These are phyloP conservation scores for Fusarium torreyae DNA, from an alignment of 2,329 filamentous ascomycete species.

Conservation along the genomic window DNA sequence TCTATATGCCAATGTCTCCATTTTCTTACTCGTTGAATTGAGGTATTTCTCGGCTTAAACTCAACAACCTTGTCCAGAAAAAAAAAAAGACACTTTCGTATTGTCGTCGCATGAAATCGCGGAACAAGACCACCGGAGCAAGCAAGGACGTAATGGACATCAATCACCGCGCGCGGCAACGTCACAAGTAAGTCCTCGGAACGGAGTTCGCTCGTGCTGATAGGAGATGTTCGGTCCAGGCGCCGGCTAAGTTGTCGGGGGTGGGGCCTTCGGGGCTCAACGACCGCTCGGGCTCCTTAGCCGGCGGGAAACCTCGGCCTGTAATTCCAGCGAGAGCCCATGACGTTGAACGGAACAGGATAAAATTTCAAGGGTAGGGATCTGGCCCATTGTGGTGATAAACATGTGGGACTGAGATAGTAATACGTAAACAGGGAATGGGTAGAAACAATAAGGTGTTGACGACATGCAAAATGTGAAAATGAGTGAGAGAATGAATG, in stretches of 20 bases:
- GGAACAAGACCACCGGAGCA: slow-evolving; percentile 40
- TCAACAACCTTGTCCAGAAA: slow-evolving; percentile 7
- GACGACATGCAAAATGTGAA: slow-evolving; percentile 7
- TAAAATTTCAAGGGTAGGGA: slow-evolving; percentile 20
- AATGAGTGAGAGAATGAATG: slow-evolving; percentile 13
- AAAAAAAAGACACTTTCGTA: slow-evolving; percentile 16
- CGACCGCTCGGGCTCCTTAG: slow-evolving; percentile 32
- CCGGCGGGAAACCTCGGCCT: slow-evolving; percentile 48
- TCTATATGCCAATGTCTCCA: slow-evolving; percentile 2
- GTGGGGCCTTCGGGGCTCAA: slow-evolving; percentile 18
- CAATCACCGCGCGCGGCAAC: slow-evolving; percentile 44
- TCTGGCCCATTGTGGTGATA: neutral
- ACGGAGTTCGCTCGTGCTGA: slow-evolving; percentile 18
- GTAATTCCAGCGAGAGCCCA: slow-evolving; percentile 33
- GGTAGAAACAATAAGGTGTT: neutral
- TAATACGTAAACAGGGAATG: slow-evolving; percentile 10
- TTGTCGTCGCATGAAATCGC: slow-evolving; percentile 35
- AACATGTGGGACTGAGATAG: slow-evolving; percentile 11
- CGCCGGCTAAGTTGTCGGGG: slow-evolving; percentile 41
- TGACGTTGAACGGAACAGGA: slow-evolving; percentile 31
- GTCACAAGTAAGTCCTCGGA: slow-evolving; percentile 14
- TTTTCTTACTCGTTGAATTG: slow-evolving; percentile 19
- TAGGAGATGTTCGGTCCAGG: slow-evolving; percentile 38
- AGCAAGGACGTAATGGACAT: slow-evolving; percentile 45
- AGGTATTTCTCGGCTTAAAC: slow-evolving; percentile 36